phyloP scores from a whole-genome alignment of 2,329 filamentous ascomycete species.

The Penicillium capsulatum region DNA sequence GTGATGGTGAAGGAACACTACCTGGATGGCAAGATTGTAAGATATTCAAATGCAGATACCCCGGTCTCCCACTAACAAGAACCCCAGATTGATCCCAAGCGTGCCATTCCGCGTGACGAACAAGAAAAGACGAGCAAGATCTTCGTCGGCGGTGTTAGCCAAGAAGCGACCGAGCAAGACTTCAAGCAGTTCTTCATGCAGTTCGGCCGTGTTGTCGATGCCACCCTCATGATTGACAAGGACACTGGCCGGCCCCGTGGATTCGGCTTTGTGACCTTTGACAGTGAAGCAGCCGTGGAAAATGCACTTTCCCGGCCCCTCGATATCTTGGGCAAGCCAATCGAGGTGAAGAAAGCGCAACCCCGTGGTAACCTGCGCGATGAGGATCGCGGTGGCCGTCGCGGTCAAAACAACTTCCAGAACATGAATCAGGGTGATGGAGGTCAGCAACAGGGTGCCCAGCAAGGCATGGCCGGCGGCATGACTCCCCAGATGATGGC shows the following conservation, averaged over 20 bases:
- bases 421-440: slow-evolving; percentile 39
- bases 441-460: slow-evolving; percentile 46
- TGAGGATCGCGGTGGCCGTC: slow-evolving; percentile 66
- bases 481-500: slow-evolving; percentile 98
- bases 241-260: slow-evolving; percentile 95
- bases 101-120: slow-evolving; percentile 93
- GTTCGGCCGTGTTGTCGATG: slow-evolving; percentile 93
- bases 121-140: slow-evolving; percentile 99
- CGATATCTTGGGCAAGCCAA: slow-evolving; percentile 90
- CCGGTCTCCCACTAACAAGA: not conserved
- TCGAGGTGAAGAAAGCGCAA: slow-evolving; percentile 97
- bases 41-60: slow-evolving; percentile 31
- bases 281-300: slow-evolving; percentile 91
- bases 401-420: slow-evolving; percentile 40
- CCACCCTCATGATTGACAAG: slow-evolving; percentile 99
- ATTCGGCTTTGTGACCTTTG: slow-evolving; percentile 97
- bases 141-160: slow-evolving; percentile 94
- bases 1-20: slow-evolving; percentile 99
- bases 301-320: slow-evolving; percentile 79
- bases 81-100: slow-evolving; percentile 84
- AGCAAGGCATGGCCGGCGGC: slow-evolving; percentile 49
- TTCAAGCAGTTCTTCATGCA: slow-evolving; percentile 97
- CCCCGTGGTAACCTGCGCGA: slow-evolving; percentile 91
- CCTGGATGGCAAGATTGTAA: slow-evolving; percentile 95
- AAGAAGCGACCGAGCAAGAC: slow-evolving; percentile 92